phyloP scores from a whole-genome alignment of 257 asterid genomes.

The Agastache rugosa region DNA sequence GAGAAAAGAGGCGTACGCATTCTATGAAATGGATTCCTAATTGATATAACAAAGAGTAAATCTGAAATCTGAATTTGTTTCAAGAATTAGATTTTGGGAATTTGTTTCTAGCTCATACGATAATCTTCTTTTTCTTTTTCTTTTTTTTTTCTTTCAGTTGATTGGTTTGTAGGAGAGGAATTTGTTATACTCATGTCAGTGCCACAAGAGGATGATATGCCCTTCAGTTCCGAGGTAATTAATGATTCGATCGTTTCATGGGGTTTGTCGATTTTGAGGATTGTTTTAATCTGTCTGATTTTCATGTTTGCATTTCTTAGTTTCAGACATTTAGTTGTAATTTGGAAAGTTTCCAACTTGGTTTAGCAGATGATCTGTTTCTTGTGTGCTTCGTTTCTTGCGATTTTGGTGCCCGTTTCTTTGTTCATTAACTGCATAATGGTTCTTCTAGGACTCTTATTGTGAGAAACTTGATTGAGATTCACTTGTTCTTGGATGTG shows the following conservation, averaged over 20 bases:
- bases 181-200: slow-evolving; percentile 48
- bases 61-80: background rate
- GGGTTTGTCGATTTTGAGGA: background rate
- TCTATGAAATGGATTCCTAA: background rate
- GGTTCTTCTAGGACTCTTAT: background rate
- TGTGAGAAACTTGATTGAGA: slow-evolving; percentile 19
- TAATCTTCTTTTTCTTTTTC: background rate
- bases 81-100: slow-evolving; percentile 9
- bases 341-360: background rate
- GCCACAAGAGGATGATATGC: slow-evolving; percentile 49
- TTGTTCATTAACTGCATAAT: background rate
- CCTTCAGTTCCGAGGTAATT: slow-evolving; percentile 62
- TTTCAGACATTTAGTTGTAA: background rate
- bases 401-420: background rate
- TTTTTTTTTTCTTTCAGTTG: slow-evolving; percentile 12
- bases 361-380: background rate
- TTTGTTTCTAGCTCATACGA: slow-evolving; percentile 6
- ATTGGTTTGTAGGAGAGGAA: slow-evolving; percentile 33
- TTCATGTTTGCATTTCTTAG: slow-evolving; percentile 1
- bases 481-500: slow-evolving; percentile 18
- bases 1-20: slow-evolving; percentile 11
- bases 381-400: background rate
- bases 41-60: background rate
- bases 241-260: background rate
- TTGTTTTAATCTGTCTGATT: background rate